phyloP scores from a whole-genome alignment of 495 filamentous ascomycete genomes.

The Aspergillus asperescens region DNA sequence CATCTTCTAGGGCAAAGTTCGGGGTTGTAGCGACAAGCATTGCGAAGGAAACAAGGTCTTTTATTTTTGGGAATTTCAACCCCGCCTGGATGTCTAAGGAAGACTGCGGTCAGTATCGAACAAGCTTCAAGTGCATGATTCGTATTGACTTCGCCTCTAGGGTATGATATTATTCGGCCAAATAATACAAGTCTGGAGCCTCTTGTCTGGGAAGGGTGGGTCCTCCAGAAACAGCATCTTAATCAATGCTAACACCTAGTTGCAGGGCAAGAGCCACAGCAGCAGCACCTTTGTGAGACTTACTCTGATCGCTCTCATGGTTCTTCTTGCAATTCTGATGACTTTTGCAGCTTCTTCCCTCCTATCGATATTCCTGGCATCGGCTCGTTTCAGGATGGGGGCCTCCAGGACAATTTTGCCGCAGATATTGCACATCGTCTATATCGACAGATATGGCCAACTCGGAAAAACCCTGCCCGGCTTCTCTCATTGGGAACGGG shows the following conservation, averaged over 20 bases:
- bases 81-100: neutral
- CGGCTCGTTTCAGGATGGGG: slow-evolving; percentile 23
- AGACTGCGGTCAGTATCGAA: slow-evolving; percentile 5
- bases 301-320: neutral
- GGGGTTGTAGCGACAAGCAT: slow-evolving; percentile 21
- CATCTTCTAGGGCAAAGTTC: slow-evolving; percentile 10
- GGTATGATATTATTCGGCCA: slow-evolving; percentile 20
- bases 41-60: slow-evolving; percentile 16
- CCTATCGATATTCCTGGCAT: slow-evolving; percentile 12
- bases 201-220: slow-evolving; percentile 20
- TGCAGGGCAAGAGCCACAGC: slow-evolving; percentile 18
- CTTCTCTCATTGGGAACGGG: slow-evolving; percentile 18
- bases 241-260: neutral
- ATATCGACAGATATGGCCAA: slow-evolving; percentile 18
- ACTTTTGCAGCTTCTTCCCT: slow-evolving; percentile 16
- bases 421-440: slow-evolving; percentile 14
- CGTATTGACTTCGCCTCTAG: slow-evolving; percentile 11
- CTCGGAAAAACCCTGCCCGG: slow-evolving; percentile 2
- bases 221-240: neutral
- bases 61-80: slow-evolving; percentile 25
- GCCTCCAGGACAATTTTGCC: slow-evolving; percentile 21
- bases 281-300: slow-evolving; percentile 17
- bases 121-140: neutral
- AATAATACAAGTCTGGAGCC: slow-evolving; percentile 15
- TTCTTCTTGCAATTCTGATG: neutral